Evolutionary conservation across 305 asterid species (phyloP), one percentile per base, ranked within the genome.

Genomic region (Fraxinus greggii): DNA sequence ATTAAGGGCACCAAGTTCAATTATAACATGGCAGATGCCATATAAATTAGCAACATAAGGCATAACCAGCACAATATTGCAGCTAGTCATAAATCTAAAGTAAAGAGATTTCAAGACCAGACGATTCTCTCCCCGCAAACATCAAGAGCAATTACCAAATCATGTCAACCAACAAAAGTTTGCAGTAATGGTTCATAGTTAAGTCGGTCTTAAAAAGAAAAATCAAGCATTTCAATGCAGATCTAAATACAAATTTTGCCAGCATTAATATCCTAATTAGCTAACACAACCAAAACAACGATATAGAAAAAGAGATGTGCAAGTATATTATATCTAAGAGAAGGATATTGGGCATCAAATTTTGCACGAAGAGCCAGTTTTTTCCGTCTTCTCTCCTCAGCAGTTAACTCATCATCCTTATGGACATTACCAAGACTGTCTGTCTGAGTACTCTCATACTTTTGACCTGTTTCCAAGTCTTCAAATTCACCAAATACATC

Each of bases 341-440:
- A 92, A 93, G 98, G 98, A 96, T 94, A 94, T 94, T 88, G 87
- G 81, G 97, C 87, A 89, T 94, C 98, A 91, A 94, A 93, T 88
- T 91, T 92, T 73, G 98, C 98, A 54, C 98, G 99, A 80, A 89
- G 93, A 73, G 98, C 97, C 87, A 93, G 83, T 86, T 96, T 96
- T 88, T 92, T 92, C 76, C 89, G 95, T 90, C 87, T 90, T 72
- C 99, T 89, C 85, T 96, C 94, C 91, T 86, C 96, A 79, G 84
- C 88, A 19, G 87, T 93, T 42, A 79, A 32, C 67, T 84, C 92
- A 35, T 86, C 93, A 83, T 85, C 88, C 89, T 80, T 86, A 63
- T 31, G 80, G 77, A 82, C 80, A 85, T 61, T 84, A 70, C 79
- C 84, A 73, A 33, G 40, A 67, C 69, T 88, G 51, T 79, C 91